phyloP scores from a whole-genome alignment of 495 filamentous ascomycete species.

The Antarctomyces pellizariae region DNA sequence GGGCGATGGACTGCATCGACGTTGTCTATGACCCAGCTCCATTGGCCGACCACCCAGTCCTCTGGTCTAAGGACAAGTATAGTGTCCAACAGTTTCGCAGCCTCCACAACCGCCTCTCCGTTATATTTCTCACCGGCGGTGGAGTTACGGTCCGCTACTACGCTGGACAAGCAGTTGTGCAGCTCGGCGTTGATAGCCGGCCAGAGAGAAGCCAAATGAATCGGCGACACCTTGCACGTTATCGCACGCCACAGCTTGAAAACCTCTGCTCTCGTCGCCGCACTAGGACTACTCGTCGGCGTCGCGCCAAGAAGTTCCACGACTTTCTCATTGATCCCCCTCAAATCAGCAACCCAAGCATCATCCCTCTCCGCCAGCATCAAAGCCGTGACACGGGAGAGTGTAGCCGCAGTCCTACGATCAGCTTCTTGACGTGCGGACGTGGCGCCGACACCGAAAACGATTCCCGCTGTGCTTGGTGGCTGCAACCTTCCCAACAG shows the following conservation, averaged over 20 bases:
- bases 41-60: constrained; percentile 88
- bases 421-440: constrained; percentile 89
- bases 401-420: constrained; percentile 73
- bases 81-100: constrained; percentile 74
- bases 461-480: constrained; percentile 85
- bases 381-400: constrained; percentile 58
- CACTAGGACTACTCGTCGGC: constrained; percentile 73
- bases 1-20: constrained; percentile 88
- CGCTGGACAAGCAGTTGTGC: constrained; percentile 54
- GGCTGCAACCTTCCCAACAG: constrained; percentile 53
- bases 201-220: constrained; percentile 70
- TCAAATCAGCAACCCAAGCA: constrained; percentile 53
- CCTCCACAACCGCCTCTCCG: constrained; percentile 54
- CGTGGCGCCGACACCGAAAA: constrained; percentile 91
- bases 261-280: constrained; percentile 64
- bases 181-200: constrained; percentile 74
- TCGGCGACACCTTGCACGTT: constrained; percentile 45
- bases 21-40: constrained; percentile 91
- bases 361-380: constrained; percentile 52
- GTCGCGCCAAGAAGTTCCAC: constrained; percentile 76
- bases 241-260: constrained; percentile 75
- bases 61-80: constrained; percentile 71
- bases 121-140: constrained; percentile 43
- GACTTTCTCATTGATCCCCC: constrained; percentile 53
- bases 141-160: constrained; percentile 42